Evolutionary conservation across 148 eudicot genomes (phyloP).

Genomic region (Vaccinium myrtillus): DNA sequence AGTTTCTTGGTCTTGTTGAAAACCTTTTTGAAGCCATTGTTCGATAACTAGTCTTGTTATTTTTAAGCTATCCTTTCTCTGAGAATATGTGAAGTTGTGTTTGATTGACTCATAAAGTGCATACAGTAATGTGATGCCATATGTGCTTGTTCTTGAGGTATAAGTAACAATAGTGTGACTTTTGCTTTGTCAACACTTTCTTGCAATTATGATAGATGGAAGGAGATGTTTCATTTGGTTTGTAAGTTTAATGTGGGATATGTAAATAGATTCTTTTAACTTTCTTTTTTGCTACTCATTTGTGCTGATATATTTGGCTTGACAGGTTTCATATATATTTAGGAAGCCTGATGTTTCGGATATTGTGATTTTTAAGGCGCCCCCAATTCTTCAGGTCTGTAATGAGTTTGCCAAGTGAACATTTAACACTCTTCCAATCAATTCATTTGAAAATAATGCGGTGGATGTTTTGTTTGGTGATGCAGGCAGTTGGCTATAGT

Average conservation of each 20-base stretch:
- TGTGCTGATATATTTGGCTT: constrained; percentile 2
- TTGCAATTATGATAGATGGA: background rate
- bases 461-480: background rate
- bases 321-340: constrained; percentile 79
- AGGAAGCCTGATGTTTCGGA: constrained; percentile 79
- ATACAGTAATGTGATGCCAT: background rate
- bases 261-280: no score
- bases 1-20: background rate
- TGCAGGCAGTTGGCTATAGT: constrained; percentile 68
- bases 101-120: background rate
- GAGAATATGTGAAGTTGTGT: background rate
- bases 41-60: background rate
- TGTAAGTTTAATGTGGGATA: background rate
- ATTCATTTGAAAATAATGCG: background rate
- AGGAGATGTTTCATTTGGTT: background rate
- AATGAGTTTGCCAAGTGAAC: background rate
- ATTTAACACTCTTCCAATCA: background rate
- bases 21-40: background rate
- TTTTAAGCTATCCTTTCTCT: no score
- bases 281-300: background rate
- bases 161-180: background rate
- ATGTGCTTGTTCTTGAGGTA: background rate
- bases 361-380: constrained; percentile 79
- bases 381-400: constrained; percentile 75
- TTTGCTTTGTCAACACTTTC: background rate